Conservation (phyloP, 1,284 basidiomycete species). For the Wallemia hederae region DNA sequence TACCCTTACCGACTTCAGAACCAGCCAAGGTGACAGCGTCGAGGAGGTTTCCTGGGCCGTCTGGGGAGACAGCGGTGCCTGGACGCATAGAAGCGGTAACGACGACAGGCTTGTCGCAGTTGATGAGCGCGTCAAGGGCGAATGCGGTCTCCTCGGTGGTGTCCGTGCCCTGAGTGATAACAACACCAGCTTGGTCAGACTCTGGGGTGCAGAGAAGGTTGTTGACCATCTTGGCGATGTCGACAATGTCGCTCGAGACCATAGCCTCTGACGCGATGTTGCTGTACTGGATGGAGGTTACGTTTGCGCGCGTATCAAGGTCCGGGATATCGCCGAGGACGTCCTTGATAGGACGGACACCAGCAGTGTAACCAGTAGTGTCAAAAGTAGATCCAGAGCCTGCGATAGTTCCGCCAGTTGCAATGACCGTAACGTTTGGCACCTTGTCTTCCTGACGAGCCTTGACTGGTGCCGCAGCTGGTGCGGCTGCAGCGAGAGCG, state of each 20-base stretch:
- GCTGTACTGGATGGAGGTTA: conserved; percentile 6
- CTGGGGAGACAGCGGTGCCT: conserved; percentile 11
- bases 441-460: not conserved
- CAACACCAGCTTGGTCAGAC: conserved; percentile 8
- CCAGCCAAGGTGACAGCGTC: conserved; percentile 11
- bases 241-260: conserved; percentile 9
- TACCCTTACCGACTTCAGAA: conserved; percentile 7
- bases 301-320: conserved; percentile 5
- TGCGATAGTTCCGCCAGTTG: conserved; percentile 5
- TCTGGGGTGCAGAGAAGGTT: conserved; percentile 9
- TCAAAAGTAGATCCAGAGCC: conserved; percentile 1
- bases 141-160: conserved; percentile 14
- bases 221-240: conserved; percentile 9
- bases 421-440: not conserved
- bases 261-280: conserved; percentile 6
- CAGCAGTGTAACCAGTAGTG: not conserved
- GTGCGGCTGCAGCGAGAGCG: not conserved
- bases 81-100: conserved; percentile 16
- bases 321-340: conserved; percentile 5
- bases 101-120: conserved; percentile 13
- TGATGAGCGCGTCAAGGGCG: conserved; percentile 8
- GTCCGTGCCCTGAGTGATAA: conserved; percentile 12
- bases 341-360: not conserved
- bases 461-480: not conserved
- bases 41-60: conserved; percentile 14